Evolutionary conservation across 2,329 filamentous ascomycete species (phyloP).

Genomic region (Anisogramma anomala): DNA sequence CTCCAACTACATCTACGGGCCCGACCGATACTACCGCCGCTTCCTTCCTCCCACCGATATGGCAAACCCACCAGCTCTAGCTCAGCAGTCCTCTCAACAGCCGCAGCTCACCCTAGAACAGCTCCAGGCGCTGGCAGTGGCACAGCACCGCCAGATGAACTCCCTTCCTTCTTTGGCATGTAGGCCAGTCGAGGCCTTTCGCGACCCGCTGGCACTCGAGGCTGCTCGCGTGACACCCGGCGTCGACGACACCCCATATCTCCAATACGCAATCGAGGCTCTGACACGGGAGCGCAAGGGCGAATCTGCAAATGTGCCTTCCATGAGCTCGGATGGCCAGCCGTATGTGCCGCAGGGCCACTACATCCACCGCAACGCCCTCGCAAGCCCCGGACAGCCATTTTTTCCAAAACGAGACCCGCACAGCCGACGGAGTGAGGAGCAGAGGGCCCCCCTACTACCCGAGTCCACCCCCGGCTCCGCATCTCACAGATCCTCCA

Average conservation of each 20-base stretch:
- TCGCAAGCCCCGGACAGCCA: neutral
- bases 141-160: conserved; percentile 5
- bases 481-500: conserved; percentile 10
- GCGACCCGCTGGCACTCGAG: conserved; percentile 39
- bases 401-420: neutral
- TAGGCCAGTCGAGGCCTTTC: conserved; percentile 26
- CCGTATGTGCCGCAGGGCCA: conserved; percentile 25
- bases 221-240: conserved; percentile 56
- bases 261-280: conserved; percentile 81
- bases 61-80: conserved; percentile 17
- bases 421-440: conserved; percentile 3
- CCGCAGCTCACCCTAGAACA: conserved; percentile 16
- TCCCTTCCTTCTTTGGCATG: conserved; percentile 6
- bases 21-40: conserved; percentile 28
- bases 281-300: conserved; percentile 64
- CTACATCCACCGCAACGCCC: conserved; percentile 17
- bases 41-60: conserved; percentile 18
- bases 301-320: conserved; percentile 39
- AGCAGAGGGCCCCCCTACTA: conserved; percentile 12
- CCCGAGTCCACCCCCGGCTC: conserved; percentile 4
- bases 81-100: conserved; percentile 15
- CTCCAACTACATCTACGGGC: conserved; percentile 32
- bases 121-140: conserved; percentile 12
- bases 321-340: conserved; percentile 25
- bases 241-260: conserved; percentile 75